phyloP scores from a whole-genome alignment of 2,329 filamentous ascomycete genomes.

The Pseudogymnoascus sp. region DNA sequence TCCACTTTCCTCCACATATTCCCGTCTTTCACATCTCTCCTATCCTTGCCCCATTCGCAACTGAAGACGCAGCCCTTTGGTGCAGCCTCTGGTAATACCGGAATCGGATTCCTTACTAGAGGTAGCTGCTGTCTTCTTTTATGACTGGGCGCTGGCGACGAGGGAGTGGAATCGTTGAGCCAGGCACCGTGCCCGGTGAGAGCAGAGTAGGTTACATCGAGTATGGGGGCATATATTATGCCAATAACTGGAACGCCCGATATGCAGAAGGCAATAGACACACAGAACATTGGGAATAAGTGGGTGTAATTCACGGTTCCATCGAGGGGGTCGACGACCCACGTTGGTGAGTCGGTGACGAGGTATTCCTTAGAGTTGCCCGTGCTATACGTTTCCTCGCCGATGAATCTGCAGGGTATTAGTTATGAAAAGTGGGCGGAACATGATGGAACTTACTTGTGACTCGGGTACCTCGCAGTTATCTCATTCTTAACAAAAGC shows the following conservation, averaged over 20 bases:
- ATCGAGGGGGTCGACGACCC: conserved; percentile 71
- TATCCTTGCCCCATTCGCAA: conserved; percentile 75
- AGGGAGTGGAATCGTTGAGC: conserved; percentile 23
- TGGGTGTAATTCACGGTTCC: conserved; percentile 77
- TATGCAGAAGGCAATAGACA: conserved; percentile 64
- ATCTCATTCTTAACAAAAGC: conserved; percentile 59
- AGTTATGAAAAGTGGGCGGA: conserved; percentile 2
- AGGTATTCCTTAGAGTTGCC: conserved; percentile 61
- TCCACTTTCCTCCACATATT: conserved; percentile 67
- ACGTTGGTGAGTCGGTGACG: conserved; percentile 56
- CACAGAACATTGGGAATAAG: conserved; percentile 74
- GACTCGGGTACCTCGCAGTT: conserved; percentile 51
- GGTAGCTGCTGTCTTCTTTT: conserved; percentile 58
- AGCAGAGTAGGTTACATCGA: conserved; percentile 62
- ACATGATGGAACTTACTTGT: conserved; percentile 44
- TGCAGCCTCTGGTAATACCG: conserved; percentile 55
- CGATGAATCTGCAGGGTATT: conserved; percentile 52
- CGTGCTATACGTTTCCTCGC: conserved; percentile 69
- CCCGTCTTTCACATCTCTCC: conserved; percentile 56
- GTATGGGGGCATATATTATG: conserved; percentile 64
- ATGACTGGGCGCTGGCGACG: conserved; percentile 18
- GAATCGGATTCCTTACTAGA: conserved; percentile 53
- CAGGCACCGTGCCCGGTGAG: conserved; percentile 60
- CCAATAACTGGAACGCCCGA: conserved; percentile 56
- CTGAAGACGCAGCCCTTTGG: conserved; percentile 65